A percentile compares a stretch with the other conserved stretches of the same genome.
phyloP scores from a whole-genome alignment of 1,284 basidiomycete genomes.

The Marasmius fiardii region DNA sequence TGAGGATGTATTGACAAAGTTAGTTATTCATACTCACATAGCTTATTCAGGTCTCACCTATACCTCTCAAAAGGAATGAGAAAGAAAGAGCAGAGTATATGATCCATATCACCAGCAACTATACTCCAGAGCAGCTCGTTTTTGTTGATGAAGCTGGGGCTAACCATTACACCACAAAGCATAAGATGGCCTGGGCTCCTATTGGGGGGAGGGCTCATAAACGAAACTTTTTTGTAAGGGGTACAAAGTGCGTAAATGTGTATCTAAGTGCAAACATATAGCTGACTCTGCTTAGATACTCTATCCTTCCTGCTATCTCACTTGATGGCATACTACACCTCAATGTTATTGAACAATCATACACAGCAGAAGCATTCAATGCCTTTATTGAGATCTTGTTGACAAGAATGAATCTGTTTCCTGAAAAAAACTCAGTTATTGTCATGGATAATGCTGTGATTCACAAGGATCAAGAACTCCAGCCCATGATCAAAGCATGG shows the following conservation, averaged over 20 bases:
- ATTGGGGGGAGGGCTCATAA: slow-evolving; percentile 20
- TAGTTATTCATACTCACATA: neutral
- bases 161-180: slow-evolving; percentile 23
- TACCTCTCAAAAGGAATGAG: neutral
- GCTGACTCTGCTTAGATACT: slow-evolving; percentile 16
- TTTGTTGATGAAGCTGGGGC: slow-evolving; percentile 32
- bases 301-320: slow-evolving; percentile 26
- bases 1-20: neutral
- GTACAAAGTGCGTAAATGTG: slow-evolving; percentile 16
- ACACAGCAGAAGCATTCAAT: slow-evolving; percentile 18
- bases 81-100: neutral
- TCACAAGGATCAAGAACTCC: slow-evolving; percentile 23
- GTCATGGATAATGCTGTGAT: slow-evolving; percentile 32
- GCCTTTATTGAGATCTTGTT: slow-evolving; percentile 27
- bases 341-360: slow-evolving; percentile 25
- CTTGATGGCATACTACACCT: slow-evolving; percentile 26
- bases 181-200: slow-evolving; percentile 26
- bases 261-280: neutral
- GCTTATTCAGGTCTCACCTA: neutral
- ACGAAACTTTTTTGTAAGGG: slow-evolving; percentile 29
- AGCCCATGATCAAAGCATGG: slow-evolving; percentile 24
- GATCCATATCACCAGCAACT: slow-evolving; percentile 3
- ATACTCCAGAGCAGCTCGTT: slow-evolving; percentile 26
- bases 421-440: slow-evolving; percentile 28
- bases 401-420: slow-evolving; percentile 31